Percentiles rank a stretch among this genome's conserved stretches.
phyloP scores from a whole-genome alignment of 225 moss, liverwort and hornwort species.

The Sphagnum contortum region DNA sequence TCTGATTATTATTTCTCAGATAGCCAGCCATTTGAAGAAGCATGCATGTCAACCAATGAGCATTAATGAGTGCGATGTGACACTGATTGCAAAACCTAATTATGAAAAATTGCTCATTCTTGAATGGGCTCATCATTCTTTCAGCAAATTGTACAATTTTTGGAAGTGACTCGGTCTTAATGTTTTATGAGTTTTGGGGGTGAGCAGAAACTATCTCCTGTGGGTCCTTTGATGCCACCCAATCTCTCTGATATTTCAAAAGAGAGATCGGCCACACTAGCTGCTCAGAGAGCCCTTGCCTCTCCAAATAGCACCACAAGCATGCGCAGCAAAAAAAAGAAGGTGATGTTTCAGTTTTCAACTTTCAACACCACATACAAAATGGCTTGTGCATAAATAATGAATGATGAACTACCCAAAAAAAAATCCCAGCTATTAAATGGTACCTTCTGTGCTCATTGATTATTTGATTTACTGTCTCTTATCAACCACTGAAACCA shows the following conservation, averaged over 20 bases:
- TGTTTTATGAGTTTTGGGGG: neutral
- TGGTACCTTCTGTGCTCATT: too few species aligned
- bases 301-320: slow-evolving; percentile 24
- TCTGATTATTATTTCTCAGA: slow-evolving; percentile 5
- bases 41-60: neutral
- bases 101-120: neutral
- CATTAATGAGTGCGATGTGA: neutral
- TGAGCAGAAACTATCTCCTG: slow-evolving; percentile 39
- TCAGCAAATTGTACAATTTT: too few species aligned
- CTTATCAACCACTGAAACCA: too few species aligned
- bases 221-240: slow-evolving; percentile 43
- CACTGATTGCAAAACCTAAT: neutral
- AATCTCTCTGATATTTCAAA: slow-evolving; percentile 43
- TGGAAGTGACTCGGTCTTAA: neutral
- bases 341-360: too few species aligned
- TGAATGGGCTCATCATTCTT: too few species aligned
- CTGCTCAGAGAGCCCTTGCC: slow-evolving; percentile 17
- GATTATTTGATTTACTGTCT: too few species aligned
- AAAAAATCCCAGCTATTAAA: too few species aligned
- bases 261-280: slow-evolving; percentile 35
- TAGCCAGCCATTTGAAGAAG: neutral
- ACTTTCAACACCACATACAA: too few species aligned
- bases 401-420: too few species aligned
- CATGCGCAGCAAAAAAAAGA: slow-evolving; percentile 29
- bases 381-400: too few species aligned